phyloP scores from a whole-genome alignment of 768 basidiomycete species.

The Cystofilobasidium bisporidii region DNA sequence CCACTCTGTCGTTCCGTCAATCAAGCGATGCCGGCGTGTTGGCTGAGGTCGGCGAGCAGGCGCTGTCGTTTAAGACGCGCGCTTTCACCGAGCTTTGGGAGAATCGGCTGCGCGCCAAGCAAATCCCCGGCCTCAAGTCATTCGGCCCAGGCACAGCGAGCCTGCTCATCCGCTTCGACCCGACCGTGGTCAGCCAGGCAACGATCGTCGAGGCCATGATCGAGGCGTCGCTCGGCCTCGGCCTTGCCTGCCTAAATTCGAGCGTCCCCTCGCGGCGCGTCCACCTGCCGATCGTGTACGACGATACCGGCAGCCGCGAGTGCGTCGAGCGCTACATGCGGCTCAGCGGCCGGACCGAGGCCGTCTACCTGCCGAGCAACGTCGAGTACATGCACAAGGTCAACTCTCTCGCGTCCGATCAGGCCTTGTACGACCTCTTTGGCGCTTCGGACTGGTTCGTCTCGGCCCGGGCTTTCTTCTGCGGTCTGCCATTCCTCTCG shows the following conservation, averaged over 20 bases:
- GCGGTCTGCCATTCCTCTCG: background rate
- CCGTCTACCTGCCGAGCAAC: slow-evolving; percentile 61
- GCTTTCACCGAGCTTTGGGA: slow-evolving; percentile 50
- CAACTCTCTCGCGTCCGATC: slow-evolving; percentile 37
- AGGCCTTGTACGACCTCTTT: background rate
- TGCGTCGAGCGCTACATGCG: slow-evolving; percentile 52
- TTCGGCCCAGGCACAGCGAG: slow-evolving; percentile 28
- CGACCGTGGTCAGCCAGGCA: slow-evolving; percentile 43
- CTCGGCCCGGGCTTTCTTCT: background rate
- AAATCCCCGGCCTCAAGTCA: slow-evolving; percentile 43
- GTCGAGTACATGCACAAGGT: slow-evolving; percentile 57
- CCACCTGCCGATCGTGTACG: slow-evolving; percentile 54
- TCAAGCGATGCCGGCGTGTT: slow-evolving; percentile 58
- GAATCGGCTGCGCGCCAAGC: slow-evolving; percentile 36
- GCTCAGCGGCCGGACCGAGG: slow-evolving; percentile 47
- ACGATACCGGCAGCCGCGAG: slow-evolving; percentile 53
- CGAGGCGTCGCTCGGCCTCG: slow-evolving; percentile 42
- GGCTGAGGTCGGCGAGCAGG: slow-evolving; percentile 54
- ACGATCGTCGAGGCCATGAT: slow-evolving; percentile 45
- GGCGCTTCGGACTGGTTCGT: background rate
- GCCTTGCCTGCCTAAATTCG: slow-evolving; percentile 43
- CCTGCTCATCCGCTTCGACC: slow-evolving; percentile 49
- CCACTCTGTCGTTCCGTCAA: slow-evolving; percentile 50
- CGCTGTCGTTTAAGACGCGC: slow-evolving; percentile 48
- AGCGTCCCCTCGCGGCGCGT: slow-evolving; percentile 50